Conservation (phyloP, 2,329 filamentous ascomycete genomes). For the Coleophoma crateriformis region DNA sequence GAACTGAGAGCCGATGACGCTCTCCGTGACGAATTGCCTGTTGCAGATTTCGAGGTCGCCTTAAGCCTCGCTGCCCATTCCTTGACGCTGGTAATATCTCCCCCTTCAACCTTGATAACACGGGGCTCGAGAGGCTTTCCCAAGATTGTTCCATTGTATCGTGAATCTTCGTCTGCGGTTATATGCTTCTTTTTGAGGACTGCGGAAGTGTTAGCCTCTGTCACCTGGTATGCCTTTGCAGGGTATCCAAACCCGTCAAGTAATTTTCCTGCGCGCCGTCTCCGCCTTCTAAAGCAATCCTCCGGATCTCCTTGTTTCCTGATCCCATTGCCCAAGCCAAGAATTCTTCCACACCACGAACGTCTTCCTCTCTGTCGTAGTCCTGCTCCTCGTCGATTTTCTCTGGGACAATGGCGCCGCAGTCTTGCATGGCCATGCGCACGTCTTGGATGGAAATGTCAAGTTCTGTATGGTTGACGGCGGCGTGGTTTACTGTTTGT, state of each 20-base stretch:
- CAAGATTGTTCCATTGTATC: conserved; percentile 79
- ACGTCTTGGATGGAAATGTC: conserved; percentile 69
- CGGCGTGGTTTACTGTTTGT: conserved; percentile 65
- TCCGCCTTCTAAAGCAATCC: conserved; percentile 70
- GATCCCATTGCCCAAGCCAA: conserved; percentile 72
- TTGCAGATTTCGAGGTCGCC: conserved; percentile 8
- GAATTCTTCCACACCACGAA: conserved; percentile 72
- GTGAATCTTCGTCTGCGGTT: conserved; percentile 80
- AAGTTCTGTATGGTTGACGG: conserved; percentile 54
- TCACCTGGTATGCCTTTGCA: neutral
- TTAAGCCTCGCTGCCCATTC: conserved; percentile 52
- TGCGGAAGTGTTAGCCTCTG: conserved; percentile 27
- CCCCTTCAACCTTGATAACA: conserved; percentile 74
- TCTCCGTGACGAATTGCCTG: conserved; percentile 16
- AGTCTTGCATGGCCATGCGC: conserved; percentile 78
- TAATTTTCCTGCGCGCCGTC: conserved; percentile 64
- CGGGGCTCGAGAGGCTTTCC: conserved; percentile 68
- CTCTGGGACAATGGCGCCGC: conserved; percentile 68
- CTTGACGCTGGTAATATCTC: conserved; percentile 58
- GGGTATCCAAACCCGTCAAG: conserved; percentile 45
- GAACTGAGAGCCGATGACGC: conserved; percentile 26
- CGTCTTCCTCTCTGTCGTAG: conserved; percentile 66
- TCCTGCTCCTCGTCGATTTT: conserved; percentile 60
- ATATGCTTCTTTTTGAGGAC: conserved; percentile 89
- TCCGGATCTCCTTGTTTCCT: conserved; percentile 72